phyloP scores from a whole-genome alignment of 768 basidiomycete genomes.

The Russula compacta region DNA sequence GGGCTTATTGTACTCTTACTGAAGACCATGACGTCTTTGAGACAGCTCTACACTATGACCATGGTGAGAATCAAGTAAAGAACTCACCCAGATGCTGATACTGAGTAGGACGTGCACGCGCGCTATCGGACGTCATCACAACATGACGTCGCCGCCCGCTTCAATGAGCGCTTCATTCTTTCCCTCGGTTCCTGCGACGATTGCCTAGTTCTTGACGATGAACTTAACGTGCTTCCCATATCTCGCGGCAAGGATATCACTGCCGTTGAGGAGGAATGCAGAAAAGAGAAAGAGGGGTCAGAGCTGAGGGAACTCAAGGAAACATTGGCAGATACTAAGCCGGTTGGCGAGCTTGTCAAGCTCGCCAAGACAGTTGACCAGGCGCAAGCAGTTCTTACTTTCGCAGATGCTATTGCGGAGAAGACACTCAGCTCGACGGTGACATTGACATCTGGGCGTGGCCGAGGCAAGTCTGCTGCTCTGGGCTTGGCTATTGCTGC shows the following conservation, averaged over 20 bases:
- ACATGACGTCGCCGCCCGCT: slow-evolving; percentile 82
- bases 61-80: slow-evolving; percentile 34
- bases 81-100: not conserved
- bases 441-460: slow-evolving; percentile 88
- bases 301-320: slow-evolving; percentile 76
- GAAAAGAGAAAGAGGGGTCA: slow-evolving; percentile 43
- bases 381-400: slow-evolving; percentile 87
- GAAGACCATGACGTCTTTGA: slow-evolving; percentile 90
- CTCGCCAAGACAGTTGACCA: slow-evolving; percentile 91
- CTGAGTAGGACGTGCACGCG: slow-evolving; percentile 82
- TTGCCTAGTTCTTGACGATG: slow-evolving; percentile 93
- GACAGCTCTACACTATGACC: slow-evolving; percentile 88
- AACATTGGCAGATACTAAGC: slow-evolving; percentile 71
- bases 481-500: slow-evolving; percentile 92
- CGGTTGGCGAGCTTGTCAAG: slow-evolving; percentile 81
- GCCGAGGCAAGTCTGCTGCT: slow-evolving; percentile 94
- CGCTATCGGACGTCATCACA: slow-evolving; percentile 91
- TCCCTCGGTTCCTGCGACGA: slow-evolving; percentile 90
- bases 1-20: slow-evolving; percentile 80
- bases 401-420: slow-evolving; percentile 87
- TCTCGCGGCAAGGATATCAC: slow-evolving; percentile 91
- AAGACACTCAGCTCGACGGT: slow-evolving; percentile 93
- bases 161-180: slow-evolving; percentile 98
- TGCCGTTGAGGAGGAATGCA: slow-evolving; percentile 44
- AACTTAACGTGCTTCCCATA: slow-evolving; percentile 93